Conservation (phyloP, 2,329 filamentous ascomycete species). For the Ceratocystis alfenasii region DNA sequence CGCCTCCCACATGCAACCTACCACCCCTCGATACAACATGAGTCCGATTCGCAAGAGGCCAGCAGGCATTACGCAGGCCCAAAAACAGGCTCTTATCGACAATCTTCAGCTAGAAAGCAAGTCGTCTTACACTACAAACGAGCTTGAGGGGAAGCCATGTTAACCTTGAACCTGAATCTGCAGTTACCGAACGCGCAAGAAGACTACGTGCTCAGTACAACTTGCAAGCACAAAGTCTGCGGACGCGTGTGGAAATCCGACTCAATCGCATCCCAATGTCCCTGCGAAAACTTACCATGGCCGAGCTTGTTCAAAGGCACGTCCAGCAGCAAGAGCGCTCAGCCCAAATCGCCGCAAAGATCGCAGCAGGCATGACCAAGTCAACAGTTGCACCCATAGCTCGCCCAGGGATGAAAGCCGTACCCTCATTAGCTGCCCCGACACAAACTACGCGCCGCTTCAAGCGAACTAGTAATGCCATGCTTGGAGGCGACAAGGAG, state of each 20-base stretch:
- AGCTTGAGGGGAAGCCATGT: conserved; percentile 7
- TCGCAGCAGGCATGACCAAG: conserved; percentile 28
- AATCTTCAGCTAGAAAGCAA: conserved; percentile 81
- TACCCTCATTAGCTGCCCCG: conserved; percentile 15
- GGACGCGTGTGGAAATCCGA: conserved; percentile 79
- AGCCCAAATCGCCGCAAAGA: conserved; percentile 20
- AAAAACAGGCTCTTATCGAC: conserved; percentile 80
- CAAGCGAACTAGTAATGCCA: conserved; percentile 44
- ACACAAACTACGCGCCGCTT: conserved; percentile 19
- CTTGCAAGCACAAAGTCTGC: conserved; percentile 72
- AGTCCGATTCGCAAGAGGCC: conserved; percentile 53
- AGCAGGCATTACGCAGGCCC: conserved; percentile 50
- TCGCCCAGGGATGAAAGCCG: conserved; percentile 23
- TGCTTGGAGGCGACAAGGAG: conserved; percentile 58
- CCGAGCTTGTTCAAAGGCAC: conserved; percentile 54
- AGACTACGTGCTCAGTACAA: conserved; percentile 82
- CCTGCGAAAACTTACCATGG: conserved; percentile 69
- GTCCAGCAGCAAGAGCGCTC: conserved; percentile 34
- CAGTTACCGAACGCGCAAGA: conserved; percentile 77
- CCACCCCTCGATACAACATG: conserved; percentile 33
- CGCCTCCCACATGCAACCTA: conserved; percentile 24
- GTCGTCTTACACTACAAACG: conserved; percentile 26
- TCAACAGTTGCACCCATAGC: conserved; percentile 26
- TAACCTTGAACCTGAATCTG: neutral
- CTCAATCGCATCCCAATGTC: conserved; percentile 80